A percentile compares a stretch with the other conserved stretches of the same genome.
These are phyloP conservation scores for Coemansia furcata DNA, from an alignment of 192 early-diverging fungal species.

Conservation along the genomic window DNA sequence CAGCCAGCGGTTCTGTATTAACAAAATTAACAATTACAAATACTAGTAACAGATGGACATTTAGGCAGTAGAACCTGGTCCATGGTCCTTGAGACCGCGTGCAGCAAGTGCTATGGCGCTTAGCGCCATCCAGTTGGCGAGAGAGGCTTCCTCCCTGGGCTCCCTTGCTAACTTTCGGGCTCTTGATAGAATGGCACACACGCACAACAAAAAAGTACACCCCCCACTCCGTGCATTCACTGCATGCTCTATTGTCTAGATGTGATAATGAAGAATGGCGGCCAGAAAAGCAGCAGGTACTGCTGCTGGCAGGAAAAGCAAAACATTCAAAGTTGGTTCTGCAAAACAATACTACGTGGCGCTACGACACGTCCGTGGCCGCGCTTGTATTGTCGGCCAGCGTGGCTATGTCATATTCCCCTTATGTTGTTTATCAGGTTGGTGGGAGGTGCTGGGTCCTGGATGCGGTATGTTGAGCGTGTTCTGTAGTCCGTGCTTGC, in stretches of 20 bases:
- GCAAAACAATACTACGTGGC: background rate
- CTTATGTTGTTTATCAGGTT: background rate
- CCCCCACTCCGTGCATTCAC: no score
- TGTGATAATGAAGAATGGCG: no score
- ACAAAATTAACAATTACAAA: background rate
- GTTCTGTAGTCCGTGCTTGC: conserved; percentile 35
- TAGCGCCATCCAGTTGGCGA: background rate
- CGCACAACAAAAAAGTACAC: background rate
- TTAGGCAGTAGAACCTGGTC: background rate
- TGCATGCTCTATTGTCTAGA: background rate
- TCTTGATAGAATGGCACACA: background rate
- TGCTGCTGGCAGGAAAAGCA: background rate
- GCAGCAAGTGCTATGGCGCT: background rate
- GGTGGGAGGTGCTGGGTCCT: background rate
- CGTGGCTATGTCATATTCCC: background rate
- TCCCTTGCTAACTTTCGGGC: background rate
- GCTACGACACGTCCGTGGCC: background rate
- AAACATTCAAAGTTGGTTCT: background rate
- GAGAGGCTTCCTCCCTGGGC: background rate
- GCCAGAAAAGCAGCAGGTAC: no score
- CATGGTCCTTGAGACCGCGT: no score
- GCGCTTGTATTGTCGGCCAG: background rate
- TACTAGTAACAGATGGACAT: no score
- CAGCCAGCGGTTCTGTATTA: no score
- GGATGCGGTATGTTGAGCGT: conserved; percentile 17